Evolutionary conservation across 2,329 filamentous ascomycete species (phyloP).

Genomic region (Claviceps sp.): DNA sequence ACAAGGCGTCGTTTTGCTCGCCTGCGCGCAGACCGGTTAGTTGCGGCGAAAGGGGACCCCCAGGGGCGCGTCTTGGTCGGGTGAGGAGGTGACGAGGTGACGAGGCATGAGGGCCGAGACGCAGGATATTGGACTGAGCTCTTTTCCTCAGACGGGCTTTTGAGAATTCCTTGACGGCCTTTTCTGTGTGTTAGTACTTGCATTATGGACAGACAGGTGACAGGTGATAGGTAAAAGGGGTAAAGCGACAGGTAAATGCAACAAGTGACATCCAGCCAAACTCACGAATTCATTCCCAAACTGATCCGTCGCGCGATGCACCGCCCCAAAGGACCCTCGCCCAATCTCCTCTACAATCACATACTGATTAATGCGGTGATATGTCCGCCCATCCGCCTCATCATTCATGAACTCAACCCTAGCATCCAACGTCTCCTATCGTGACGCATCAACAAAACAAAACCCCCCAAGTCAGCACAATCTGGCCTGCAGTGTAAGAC

Average conservation of each 20-base stretch:
- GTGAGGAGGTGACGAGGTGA: constrained; percentile 17
- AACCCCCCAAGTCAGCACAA: not conserved
- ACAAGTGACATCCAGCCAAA: not conserved
- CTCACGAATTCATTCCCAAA: constrained; percentile 87
- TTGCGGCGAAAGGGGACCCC: constrained; percentile 13
- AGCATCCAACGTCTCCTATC: constrained; percentile 80
- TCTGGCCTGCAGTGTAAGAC: too few species aligned
- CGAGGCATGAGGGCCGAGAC: constrained; percentile 25
- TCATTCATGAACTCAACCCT: constrained; percentile 76
- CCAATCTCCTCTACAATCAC: constrained; percentile 90
- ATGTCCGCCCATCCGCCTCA: constrained; percentile 64
- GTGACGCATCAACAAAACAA: constrained; percentile 3
- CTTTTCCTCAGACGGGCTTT: constrained; percentile 82
- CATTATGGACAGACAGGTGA: too few species aligned
- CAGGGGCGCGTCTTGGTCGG: constrained; percentile 3
- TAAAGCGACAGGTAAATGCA: too few species aligned
- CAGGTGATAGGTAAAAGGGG: too few species aligned
- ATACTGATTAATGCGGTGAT: constrained; percentile 91
- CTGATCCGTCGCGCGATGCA: constrained; percentile 81
- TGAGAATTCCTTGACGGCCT: constrained; percentile 97
- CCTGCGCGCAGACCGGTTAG: constrained; percentile 23
- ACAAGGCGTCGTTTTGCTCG: constrained; percentile 58
- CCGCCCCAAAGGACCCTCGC: constrained; percentile 87
- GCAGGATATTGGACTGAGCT: constrained; percentile 77
- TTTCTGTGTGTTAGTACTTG: not conserved